Percentiles rank a stretch among this genome's conserved stretches.
phyloP scores from a whole-genome alignment of 192 early-diverging fungal genomes.

The Chytriomyces sp. region DNA sequence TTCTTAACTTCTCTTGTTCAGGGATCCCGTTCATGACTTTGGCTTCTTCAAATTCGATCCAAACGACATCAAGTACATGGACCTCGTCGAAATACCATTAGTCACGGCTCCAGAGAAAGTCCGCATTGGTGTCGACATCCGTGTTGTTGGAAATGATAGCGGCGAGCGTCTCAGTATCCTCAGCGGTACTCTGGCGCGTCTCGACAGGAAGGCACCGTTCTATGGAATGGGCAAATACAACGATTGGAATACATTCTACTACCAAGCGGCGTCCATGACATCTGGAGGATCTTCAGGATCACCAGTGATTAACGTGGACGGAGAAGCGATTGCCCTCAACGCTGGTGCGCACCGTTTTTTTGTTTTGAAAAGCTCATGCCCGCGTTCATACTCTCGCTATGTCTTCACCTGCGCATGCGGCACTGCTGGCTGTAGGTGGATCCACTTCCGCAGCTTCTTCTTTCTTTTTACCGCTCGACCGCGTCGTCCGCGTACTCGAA shows the following conservation, averaged over 20 bases:
- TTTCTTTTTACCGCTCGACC: slow-evolving; percentile 80
- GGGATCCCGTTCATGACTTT: slow-evolving; percentile 69
- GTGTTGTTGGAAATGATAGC: slow-evolving; percentile 55
- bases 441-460: slow-evolving; percentile 68
- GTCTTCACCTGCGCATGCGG: too few relatives aligned
- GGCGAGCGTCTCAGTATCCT: slow-evolving; percentile 48
- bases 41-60: slow-evolving; percentile 74
- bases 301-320: slow-evolving; percentile 80
- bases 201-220: slow-evolving; percentile 46
- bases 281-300: slow-evolving; percentile 79
- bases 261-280: slow-evolving; percentile 78
- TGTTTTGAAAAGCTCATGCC: background rate
- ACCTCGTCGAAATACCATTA: slow-evolving; percentile 66
- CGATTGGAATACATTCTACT: slow-evolving; percentile 57
- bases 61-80: slow-evolving; percentile 71
- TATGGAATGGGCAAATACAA: slow-evolving; percentile 45
- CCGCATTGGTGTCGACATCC: slow-evolving; percentile 74
- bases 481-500: slow-evolving; percentile 45
- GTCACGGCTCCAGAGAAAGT: slow-evolving; percentile 61
- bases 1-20: slow-evolving; percentile 52
- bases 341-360: slow-evolving; percentile 34
- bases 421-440: slow-evolving; percentile 39
- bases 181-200: slow-evolving; percentile 44
- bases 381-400: too few relatives aligned
- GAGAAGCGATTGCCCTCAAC: slow-evolving; percentile 77